phyloP scores from a whole-genome alignment of 176 grass and related monocot species.

The Lolium perenne region DNA sequence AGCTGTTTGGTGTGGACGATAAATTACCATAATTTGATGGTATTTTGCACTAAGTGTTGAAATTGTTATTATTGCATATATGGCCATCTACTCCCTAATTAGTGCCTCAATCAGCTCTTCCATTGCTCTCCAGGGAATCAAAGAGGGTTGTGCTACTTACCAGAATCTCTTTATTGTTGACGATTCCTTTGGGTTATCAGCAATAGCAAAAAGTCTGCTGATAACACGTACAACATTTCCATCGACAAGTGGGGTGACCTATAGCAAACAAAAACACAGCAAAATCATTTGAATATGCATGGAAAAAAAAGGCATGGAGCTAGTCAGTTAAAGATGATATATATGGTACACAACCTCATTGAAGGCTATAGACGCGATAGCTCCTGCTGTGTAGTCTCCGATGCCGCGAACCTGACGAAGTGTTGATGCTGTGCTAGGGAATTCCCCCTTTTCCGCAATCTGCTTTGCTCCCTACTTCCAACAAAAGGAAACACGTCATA shows the following conservation, averaged over 20 bases:
- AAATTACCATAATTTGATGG: neutral
- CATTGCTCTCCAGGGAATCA: neutral
- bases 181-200: conserved; percentile 86
- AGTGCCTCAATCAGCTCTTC: neutral
- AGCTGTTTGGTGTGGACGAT: neutral
- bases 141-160: conserved; percentile 42
- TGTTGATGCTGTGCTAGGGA: conserved; percentile 62
- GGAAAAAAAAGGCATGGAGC: neutral
- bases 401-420: conserved; percentile 81
- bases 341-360: conserved; percentile 61
- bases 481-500: conserved; percentile 11
- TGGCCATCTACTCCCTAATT: neutral
- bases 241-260: conserved; percentile 87
- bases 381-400: conserved; percentile 92
- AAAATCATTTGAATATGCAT: conserved; percentile 34
- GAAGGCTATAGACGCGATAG: conserved; percentile 95
- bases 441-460: conserved; percentile 63
- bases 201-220: conserved; percentile 81
- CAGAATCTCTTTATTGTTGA: conserved; percentile 80
- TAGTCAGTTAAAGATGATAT: neutral
- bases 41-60: conserved; percentile 15
- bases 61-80: neutral
- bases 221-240: conserved; percentile 91
- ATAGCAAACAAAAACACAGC: conserved; percentile 22
- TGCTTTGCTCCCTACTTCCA: conserved; percentile 75